Evolutionary conservation across 1,284 basidiomycete genomes (phyloP).

Genomic region (Earliella scabrosa): DNA sequence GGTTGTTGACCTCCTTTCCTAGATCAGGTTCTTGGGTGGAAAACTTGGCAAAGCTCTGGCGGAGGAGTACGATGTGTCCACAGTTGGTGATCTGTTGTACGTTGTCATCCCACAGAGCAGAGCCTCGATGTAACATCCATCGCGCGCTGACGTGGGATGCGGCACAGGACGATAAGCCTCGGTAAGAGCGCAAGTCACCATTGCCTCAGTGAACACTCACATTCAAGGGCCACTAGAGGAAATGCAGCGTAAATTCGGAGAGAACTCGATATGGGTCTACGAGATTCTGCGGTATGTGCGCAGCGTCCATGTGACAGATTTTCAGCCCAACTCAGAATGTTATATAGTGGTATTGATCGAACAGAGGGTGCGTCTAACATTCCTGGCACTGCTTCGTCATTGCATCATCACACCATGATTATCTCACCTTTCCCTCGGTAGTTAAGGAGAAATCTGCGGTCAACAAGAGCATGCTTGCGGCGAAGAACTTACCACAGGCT

Average conservation of each 20-base stretch:
- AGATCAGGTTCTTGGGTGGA: conserved; percentile 96
- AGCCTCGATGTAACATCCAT: not conserved
- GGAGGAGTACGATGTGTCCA: conserved; percentile 86
- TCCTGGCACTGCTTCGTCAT: conserved; percentile 5
- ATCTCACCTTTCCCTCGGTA: conserved; percentile 33
- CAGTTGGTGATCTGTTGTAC: conserved; percentile 88
- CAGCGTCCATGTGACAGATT: not conserved
- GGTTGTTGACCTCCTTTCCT: not conserved
- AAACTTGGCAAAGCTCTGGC: conserved; percentile 92
- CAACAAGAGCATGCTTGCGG: conserved; percentile 92
- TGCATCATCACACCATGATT: conserved; percentile 17
- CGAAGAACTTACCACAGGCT: conserved; percentile 86
- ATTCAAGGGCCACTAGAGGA: conserved; percentile 53
- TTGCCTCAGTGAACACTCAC: conserved; percentile 37
- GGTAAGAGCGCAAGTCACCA: not conserved
- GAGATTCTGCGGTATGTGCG: conserved; percentile 70
- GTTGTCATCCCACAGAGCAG: conserved; percentile 25
- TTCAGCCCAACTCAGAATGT: not conserved
- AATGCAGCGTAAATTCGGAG: conserved; percentile 84
- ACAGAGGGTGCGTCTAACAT: conserved; percentile 76
- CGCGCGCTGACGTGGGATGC: not conserved
- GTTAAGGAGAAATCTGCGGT: conserved; percentile 86
- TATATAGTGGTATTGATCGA: conserved; percentile 82
- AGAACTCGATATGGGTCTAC: conserved; percentile 89
- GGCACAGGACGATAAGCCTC: conserved; percentile 15